Evolutionary conservation across 257 asterid species (phyloP).

Genomic region (Rauvolfia tetraphylla): DNA sequence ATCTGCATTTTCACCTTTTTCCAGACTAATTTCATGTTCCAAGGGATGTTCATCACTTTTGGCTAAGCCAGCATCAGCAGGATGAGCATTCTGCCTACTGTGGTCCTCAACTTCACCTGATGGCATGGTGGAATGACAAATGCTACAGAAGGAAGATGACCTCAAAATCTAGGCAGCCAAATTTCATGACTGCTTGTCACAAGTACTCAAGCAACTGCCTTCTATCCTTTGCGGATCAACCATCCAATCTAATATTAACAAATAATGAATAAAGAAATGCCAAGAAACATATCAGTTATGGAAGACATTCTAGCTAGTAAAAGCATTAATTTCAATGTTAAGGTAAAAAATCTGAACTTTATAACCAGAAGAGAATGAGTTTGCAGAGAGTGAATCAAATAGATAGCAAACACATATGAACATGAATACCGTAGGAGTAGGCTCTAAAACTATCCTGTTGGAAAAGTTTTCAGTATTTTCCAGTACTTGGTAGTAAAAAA

Average conservation of each 20-base stretch:
- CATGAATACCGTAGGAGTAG: not conserved
- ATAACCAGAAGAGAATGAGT: not conserved
- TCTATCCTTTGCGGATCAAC: not conserved
- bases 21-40: constrained; percentile 33
- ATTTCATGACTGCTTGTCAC: not conserved
- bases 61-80: constrained; percentile 25
- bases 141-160: constrained; percentile 13
- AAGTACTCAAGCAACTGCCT: not conserved
- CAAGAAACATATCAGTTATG: no score
- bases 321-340: not conserved
- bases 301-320: not conserved
- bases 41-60: constrained; percentile 24
- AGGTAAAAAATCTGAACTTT: not conserved
- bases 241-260: not conserved
- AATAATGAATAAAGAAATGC: not conserved
- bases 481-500: not conserved
- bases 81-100: constrained; percentile 22
- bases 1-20: constrained; percentile 29
- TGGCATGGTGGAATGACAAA: constrained; percentile 28
- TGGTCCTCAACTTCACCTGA: constrained; percentile 33
- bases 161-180: constrained; percentile 10
- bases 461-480: not conserved
- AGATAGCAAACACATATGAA: not conserved
- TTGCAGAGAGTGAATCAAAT: not conserved
- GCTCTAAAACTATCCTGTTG: not conserved